These are phyloP conservation scores for Pseudocercospora musae DNA, from an alignment of 2,329 filamentous ascomycete species.

Conservation along the genomic window DNA sequence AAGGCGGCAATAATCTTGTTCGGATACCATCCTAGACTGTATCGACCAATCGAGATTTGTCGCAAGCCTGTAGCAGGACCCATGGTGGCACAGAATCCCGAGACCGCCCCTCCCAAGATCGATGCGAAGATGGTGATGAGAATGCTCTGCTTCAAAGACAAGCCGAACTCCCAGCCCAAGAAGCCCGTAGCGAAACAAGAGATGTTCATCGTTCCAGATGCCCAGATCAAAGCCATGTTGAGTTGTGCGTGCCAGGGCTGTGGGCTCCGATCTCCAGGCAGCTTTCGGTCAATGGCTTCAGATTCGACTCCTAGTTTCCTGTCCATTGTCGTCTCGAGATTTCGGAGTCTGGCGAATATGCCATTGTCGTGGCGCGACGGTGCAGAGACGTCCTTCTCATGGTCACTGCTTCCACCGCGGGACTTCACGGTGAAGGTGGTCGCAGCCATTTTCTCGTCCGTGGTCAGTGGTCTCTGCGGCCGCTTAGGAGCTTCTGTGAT, in stretches of 20 bases:
- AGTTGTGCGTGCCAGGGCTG: constrained; percentile 39
- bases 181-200: constrained; percentile 41
- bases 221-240: constrained; percentile 37
- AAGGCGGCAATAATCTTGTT: constrained; percentile 48
- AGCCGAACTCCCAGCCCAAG: constrained; percentile 49
- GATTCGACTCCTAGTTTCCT: constrained; percentile 47
- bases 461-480: constrained; percentile 27
- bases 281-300: constrained; percentile 47
- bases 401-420: constrained; percentile 18
- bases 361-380: constrained; percentile 23
- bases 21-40: constrained; percentile 52
- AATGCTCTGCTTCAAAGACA: constrained; percentile 43
- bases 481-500: constrained; percentile 8
- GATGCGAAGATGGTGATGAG: constrained; percentile 33
- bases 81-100: constrained; percentile 36
- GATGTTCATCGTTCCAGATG: constrained; percentile 37
- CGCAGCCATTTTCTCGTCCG: constrained; percentile 31
- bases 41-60: constrained; percentile 45
- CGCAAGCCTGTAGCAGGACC: constrained; percentile 39
- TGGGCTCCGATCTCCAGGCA: constrained; percentile 44
- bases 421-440: constrained; percentile 16
- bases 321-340: constrained; percentile 44
- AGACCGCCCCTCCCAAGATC: constrained; percentile 31
- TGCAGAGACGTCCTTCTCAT: constrained; percentile 1
- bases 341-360: constrained; percentile 34